Evolutionary conservation across 164 flowering plant species (phyloP).

Genomic region (Chimonanthus praecox): DNA sequence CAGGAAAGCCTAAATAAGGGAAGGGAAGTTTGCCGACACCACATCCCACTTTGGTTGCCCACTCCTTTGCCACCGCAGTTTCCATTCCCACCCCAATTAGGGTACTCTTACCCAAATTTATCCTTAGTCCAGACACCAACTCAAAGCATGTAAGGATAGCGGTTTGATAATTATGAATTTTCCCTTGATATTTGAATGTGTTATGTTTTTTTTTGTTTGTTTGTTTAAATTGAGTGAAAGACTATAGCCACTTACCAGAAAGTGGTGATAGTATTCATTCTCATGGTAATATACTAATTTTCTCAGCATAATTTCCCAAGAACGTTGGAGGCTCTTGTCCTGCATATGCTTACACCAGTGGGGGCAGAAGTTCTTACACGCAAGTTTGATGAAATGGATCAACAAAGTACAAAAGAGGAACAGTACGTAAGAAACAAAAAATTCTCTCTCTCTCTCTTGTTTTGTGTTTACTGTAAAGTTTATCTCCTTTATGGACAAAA

Average conservation of each 20-base stretch:
- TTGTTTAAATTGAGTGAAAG: not conserved
- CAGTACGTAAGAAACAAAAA: slow-evolving; percentile 29
- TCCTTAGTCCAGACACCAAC: too few species aligned
- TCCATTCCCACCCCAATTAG: too few species aligned
- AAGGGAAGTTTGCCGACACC: too few species aligned
- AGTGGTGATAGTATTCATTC: not conserved
- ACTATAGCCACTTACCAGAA: not conserved
- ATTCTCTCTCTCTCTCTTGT: too few species aligned
- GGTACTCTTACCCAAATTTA: too few species aligned
- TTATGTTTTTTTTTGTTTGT: not conserved
- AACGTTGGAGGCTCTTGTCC: slow-evolving; percentile 76
- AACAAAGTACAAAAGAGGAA: slow-evolving; percentile 43
- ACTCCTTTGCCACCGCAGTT: too few species aligned
- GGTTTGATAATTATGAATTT: too few species aligned
- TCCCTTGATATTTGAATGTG: too few species aligned
- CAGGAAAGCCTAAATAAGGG: too few species aligned
- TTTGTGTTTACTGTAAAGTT: not conserved
- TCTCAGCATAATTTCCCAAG: slow-evolving; percentile 85
- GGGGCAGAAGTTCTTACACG: slow-evolving; percentile 88
- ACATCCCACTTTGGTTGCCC: too few species aligned
- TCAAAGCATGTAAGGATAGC: too few species aligned
- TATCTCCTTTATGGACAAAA: not conserved
- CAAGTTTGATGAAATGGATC: slow-evolving; percentile 91
- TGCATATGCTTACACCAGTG: slow-evolving; percentile 84
- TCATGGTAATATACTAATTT: not conserved